Evolutionary conservation across 2,329 filamentous ascomycete genomes (phyloP).

Genomic region (Sclerotinia subarctica): DNA sequence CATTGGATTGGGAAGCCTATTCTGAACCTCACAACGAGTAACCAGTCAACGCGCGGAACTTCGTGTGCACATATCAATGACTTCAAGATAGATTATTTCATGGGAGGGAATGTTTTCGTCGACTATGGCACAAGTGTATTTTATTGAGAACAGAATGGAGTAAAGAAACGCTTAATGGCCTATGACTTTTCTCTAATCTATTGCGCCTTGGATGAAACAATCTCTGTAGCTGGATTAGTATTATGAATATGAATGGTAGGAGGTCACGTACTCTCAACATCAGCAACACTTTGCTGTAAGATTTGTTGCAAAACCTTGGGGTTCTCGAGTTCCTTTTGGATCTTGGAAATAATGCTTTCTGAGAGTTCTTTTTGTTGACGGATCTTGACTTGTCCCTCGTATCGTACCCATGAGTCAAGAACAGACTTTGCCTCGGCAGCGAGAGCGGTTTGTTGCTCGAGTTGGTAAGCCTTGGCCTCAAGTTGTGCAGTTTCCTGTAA

Average conservation of each 20-base stretch:
- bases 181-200: constrained; percentile 45
- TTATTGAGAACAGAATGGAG: constrained; percentile 52
- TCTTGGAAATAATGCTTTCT: constrained; percentile 90
- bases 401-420: constrained; percentile 97
- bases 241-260: not conserved
- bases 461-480: constrained; percentile 93
- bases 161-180: constrained; percentile 41
- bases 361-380: constrained; percentile 97
- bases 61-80: constrained; percentile 7
- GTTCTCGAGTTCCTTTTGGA: constrained; percentile 97
- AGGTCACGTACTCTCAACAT: constrained; percentile 82
- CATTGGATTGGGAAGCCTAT: not conserved
- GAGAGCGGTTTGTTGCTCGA: constrained; percentile 93
- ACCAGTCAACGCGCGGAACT: not conserved
- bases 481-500: constrained; percentile 81
- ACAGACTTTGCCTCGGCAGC: constrained; percentile 91
- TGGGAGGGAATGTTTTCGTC: constrained; percentile 27
- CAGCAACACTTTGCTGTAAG: constrained; percentile 89
- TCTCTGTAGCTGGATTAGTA: constrained; percentile 49
- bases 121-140: constrained; percentile 58
- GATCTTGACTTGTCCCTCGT: constrained; percentile 98
- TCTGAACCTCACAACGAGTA: not conserved
- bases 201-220: constrained; percentile 61
- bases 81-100: not conserved
- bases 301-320: constrained; percentile 97